A percentile compares a stretch with the other conserved stretches of the same genome.
Evolutionary conservation across 768 basidiomycete genomes (phyloP).

Genomic region (Tricholomella constricta): DNA sequence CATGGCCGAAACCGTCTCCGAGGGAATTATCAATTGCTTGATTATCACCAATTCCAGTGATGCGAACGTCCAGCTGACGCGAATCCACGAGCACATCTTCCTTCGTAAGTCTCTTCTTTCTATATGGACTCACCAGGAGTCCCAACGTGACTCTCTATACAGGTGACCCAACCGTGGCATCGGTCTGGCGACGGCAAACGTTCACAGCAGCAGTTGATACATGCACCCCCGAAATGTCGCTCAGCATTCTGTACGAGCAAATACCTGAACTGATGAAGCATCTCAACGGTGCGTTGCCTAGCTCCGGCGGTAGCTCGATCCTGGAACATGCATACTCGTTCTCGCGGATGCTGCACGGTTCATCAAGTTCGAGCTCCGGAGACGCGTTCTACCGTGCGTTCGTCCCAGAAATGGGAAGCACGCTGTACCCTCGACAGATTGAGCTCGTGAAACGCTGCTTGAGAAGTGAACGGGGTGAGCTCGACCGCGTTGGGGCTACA

Average conservation of each 20-base stretch:
- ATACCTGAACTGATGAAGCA: slow-evolving; percentile 64
- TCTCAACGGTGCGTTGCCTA: slow-evolving; percentile 46
- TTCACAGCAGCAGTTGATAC: slow-evolving; percentile 84
- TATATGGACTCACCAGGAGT: slow-evolving; percentile 1
- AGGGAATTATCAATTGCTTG: slow-evolving; percentile 83
- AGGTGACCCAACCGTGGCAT: slow-evolving; percentile 89
- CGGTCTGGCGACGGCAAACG: slow-evolving; percentile 88
- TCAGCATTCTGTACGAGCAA: slow-evolving; percentile 68
- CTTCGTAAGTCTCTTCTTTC: slow-evolving; percentile 54
- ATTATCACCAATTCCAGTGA: slow-evolving; percentile 86
- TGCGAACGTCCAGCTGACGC: slow-evolving; percentile 80
- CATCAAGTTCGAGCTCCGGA: slow-evolving; percentile 56
- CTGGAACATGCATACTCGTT: slow-evolving; percentile 77
- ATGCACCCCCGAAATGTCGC: slow-evolving; percentile 70
- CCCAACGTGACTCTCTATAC: neutral
- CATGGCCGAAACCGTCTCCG: slow-evolving; percentile 72
- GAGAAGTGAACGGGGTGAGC: slow-evolving; percentile 71
- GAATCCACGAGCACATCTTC: slow-evolving; percentile 89
- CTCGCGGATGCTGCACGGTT: slow-evolving; percentile 84
- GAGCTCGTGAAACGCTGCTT: slow-evolving; percentile 85
- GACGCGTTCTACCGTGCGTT: slow-evolving; percentile 88
- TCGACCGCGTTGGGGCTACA: slow-evolving; percentile 78
- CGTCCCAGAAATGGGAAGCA: slow-evolving; percentile 78
- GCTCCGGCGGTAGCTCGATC: slow-evolving; percentile 53
- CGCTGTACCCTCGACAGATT: slow-evolving; percentile 75